These are phyloP conservation scores for Pleurotus citrinopileatus DNA, from an alignment of 768 basidiomycete genomes.

Conservation along the genomic window DNA sequence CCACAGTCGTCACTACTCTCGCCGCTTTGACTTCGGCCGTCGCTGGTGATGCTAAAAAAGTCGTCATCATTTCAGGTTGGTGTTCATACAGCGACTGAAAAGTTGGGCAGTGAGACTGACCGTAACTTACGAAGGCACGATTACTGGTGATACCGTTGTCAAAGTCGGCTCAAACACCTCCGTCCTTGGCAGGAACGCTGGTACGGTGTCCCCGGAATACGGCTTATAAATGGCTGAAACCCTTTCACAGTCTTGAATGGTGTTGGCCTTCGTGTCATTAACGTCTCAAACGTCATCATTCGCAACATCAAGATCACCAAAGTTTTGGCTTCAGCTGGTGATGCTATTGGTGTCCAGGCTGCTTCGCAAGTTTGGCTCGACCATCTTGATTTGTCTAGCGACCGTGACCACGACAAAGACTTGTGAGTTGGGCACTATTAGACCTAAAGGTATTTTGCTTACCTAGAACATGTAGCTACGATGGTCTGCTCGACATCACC, in stretches of 20 bases:
- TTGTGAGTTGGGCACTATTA: slow-evolving; percentile 36
- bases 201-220: no score
- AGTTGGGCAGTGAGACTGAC: neutral
- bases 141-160: slow-evolving; percentile 40
- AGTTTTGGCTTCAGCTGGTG: slow-evolving; percentile 41
- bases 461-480: slow-evolving; percentile 29
- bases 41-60: slow-evolving; percentile 34
- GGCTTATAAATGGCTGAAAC: no score
- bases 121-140: slow-evolving; percentile 27
- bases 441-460: slow-evolving; percentile 23
- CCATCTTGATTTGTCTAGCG: slow-evolving; percentile 42
- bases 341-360: slow-evolving; percentile 41
- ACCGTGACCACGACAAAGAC: slow-evolving; percentile 43
- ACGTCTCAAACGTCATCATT: slow-evolving; percentile 43
- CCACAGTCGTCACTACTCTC: slow-evolving; percentile 41
- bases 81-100: neutral
- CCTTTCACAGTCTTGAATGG: slow-evolving; percentile 42
- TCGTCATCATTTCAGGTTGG: slow-evolving; percentile 42
- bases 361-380: slow-evolving; percentile 43
- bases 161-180: slow-evolving; percentile 43
- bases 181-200: slow-evolving; percentile 32
- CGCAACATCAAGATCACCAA: slow-evolving; percentile 49
- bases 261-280: slow-evolving; percentile 42
- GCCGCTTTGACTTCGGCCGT: slow-evolving; percentile 39
- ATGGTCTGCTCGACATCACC: slow-evolving; percentile 43